Conservation (phyloP, 495 filamentous ascomycete genomes). For the Parathielavia appendiculata region DNA sequence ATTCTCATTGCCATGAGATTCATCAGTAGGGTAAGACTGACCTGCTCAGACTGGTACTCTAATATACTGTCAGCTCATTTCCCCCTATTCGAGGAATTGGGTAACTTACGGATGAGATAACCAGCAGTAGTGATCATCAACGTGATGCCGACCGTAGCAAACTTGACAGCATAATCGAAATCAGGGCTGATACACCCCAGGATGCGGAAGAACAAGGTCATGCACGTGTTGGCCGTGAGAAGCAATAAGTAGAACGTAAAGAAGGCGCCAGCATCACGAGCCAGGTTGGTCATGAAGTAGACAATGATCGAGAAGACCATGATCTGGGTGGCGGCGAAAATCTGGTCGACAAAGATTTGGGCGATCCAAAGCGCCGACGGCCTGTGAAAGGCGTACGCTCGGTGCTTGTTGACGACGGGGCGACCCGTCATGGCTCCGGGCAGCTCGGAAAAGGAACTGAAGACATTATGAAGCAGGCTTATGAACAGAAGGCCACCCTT, state of each 20-base stretch:
- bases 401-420: conserved; percentile 72
- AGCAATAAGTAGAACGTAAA: conserved; percentile 74
- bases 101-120: conserved; percentile 57
- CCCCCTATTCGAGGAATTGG: background rate
- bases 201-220: conserved; percentile 76
- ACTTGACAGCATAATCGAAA: conserved; percentile 81
- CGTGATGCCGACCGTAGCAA: conserved; percentile 69
- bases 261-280: conserved; percentile 63
- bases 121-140: conserved; percentile 73
- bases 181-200: conserved; percentile 74
- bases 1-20: no score
- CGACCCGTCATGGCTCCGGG: conserved; percentile 66
- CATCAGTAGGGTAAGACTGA: no score
- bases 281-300: conserved; percentile 73
- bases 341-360: conserved; percentile 72
- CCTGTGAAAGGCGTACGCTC: conserved; percentile 71
- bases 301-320: conserved; percentile 68
- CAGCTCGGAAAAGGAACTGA: conserved; percentile 71
- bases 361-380: conserved; percentile 76
- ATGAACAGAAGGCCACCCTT: conserved; percentile 75
- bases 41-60: conserved; percentile 57
- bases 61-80: background rate
- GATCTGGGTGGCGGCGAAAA: conserved; percentile 62
- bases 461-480: conserved; percentile 70
- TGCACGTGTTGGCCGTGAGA: conserved; percentile 63